phyloP scores from a whole-genome alignment of 2,329 filamentous ascomycete species.

The Thelonectria olida region DNA sequence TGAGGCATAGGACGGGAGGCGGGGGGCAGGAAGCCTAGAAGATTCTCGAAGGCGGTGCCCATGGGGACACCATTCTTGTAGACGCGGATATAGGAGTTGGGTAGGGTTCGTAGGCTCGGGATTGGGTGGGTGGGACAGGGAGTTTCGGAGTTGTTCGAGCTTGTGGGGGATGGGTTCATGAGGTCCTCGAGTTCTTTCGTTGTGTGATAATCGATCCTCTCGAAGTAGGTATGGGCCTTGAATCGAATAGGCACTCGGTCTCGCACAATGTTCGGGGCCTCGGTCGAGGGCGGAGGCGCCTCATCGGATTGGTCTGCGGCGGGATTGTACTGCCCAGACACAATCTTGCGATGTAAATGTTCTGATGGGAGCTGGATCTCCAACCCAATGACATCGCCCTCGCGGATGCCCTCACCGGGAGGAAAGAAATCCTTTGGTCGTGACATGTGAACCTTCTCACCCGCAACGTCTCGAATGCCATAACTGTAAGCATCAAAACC shows the following conservation, averaged over 20 bases:
- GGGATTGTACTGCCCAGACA: conserved; percentile 87
- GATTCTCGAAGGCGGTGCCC: conserved; percentile 86
- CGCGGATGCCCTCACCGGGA: conserved; percentile 78
- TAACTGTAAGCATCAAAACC: conserved; percentile 95
- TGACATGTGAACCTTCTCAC: conserved; percentile 93
- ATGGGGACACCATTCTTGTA: conserved; percentile 92
- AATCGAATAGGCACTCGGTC: conserved; percentile 95
- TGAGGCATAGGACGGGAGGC: conserved; percentile 79
- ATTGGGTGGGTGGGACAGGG: conserved; percentile 78
- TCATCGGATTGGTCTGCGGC: conserved; percentile 76
- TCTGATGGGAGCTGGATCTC: conserved; percentile 92
- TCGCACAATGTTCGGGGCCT: conserved; percentile 83
- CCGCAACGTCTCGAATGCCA: conserved; percentile 86
- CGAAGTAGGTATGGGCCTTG: conserved; percentile 93
- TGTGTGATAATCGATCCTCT: conserved; percentile 88
- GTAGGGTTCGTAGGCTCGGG: conserved; percentile 84
- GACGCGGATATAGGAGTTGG: conserved; percentile 84
- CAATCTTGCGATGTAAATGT: conserved; percentile 85
- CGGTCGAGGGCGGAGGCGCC: conserved; percentile 61
- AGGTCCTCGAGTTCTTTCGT: conserved; percentile 89
- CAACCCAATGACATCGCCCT: conserved; percentile 93
- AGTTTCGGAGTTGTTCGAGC: conserved; percentile 57
- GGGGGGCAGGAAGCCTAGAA: conserved; percentile 90
- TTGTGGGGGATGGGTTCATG: conserved; percentile 72
- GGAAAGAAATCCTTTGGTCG: conserved; percentile 91